phyloP scores from a whole-genome alignment of 768 basidiomycete genomes.

The Trametes gibbosa region DNA sequence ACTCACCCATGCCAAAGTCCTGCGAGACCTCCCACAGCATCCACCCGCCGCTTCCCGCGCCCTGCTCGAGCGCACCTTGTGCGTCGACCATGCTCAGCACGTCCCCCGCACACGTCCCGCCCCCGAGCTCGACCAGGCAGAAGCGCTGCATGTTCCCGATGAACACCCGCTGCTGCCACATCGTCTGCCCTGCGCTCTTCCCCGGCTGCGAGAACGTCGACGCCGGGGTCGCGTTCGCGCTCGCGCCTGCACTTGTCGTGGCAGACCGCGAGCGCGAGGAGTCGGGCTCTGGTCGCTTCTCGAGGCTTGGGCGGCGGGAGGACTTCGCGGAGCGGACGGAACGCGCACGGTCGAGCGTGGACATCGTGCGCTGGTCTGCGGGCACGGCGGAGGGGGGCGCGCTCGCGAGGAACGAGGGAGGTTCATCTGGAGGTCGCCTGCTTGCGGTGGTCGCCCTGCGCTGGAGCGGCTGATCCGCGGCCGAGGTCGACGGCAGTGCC shows the following conservation, averaged over 20 bases:
- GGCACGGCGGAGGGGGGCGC: constrained; percentile 28
- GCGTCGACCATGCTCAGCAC: constrained; percentile 63
- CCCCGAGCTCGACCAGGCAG: constrained; percentile 67
- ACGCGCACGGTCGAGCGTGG: constrained; percentile 18
- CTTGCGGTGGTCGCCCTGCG: constrained; percentile 7
- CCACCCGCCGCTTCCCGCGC: constrained; percentile 66
- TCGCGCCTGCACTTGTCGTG: constrained; percentile 21
- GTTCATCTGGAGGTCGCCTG: constrained; percentile 7
- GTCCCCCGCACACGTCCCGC: constrained; percentile 68
- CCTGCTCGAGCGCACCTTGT: constrained; percentile 64
- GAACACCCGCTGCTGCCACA: constrained; percentile 69
- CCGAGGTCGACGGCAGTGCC: constrained; percentile 11
- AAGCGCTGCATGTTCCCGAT: constrained; percentile 75
- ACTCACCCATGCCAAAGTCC: constrained; percentile 89
- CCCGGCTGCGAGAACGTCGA: constrained; percentile 19
- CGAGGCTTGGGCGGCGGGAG: constrained; percentile 25
- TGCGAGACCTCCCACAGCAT: constrained; percentile 89
- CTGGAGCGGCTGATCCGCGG: neutral
- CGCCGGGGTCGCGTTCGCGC: constrained; percentile 28
- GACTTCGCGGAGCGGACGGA: constrained; percentile 13
- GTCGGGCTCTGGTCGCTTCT: constrained; percentile 13
- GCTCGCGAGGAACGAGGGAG: constrained; percentile 4
- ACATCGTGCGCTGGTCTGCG: constrained; percentile 18
- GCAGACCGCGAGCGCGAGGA: constrained; percentile 24
- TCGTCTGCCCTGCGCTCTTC: constrained; percentile 17